Conservation (phyloP, 2,329 filamentous ascomycete species). For the Verticillium nubilum region DNA sequence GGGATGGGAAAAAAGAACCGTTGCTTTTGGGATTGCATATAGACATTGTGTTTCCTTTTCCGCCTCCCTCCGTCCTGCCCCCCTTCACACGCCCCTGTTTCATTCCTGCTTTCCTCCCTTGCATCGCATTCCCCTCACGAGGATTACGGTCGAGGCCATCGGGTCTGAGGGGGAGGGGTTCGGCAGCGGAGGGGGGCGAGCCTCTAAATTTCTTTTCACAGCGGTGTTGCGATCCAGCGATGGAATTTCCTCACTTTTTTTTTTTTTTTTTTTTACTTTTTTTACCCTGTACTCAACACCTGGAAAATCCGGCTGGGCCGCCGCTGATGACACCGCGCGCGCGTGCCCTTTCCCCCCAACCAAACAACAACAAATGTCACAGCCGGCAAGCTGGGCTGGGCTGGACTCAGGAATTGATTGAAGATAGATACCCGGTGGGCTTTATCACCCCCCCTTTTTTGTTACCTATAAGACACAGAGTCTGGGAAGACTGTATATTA, state of each 20-base stretch:
- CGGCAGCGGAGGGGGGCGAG: neutral
- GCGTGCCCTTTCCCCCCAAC: neutral
- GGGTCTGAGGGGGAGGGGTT: neutral
- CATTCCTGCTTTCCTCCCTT: conserved; percentile 2
- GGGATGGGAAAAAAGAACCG: conserved; percentile 14
- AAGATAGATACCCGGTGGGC: conserved; percentile 11
- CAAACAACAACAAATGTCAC: neutral
- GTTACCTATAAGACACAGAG: neutral
- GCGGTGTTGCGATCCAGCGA: conserved; percentile 4
- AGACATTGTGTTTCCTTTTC: conserved; percentile 11
- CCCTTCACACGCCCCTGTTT: neutral
- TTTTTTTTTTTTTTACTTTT: conserved; percentile 3
- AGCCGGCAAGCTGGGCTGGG: conserved; percentile 3
- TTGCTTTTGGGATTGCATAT: conserved; percentile 7
- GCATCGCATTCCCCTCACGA: neutral
- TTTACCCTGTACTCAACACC: conserved; percentile 4
- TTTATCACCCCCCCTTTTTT: conserved; percentile 8
- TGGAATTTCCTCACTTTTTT: neutral
- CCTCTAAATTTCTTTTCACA: neutral
- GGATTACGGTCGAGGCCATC: neutral
- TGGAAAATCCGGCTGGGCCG: neutral
- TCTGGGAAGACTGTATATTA: conserved; percentile 5
- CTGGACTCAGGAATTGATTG: conserved; percentile 9
- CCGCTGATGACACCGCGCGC: neutral
- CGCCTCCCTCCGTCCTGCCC: conserved; percentile 1